Conservation (phyloP, 2,329 filamentous ascomycete species). For the Aspergillus carbonarius region DNA sequence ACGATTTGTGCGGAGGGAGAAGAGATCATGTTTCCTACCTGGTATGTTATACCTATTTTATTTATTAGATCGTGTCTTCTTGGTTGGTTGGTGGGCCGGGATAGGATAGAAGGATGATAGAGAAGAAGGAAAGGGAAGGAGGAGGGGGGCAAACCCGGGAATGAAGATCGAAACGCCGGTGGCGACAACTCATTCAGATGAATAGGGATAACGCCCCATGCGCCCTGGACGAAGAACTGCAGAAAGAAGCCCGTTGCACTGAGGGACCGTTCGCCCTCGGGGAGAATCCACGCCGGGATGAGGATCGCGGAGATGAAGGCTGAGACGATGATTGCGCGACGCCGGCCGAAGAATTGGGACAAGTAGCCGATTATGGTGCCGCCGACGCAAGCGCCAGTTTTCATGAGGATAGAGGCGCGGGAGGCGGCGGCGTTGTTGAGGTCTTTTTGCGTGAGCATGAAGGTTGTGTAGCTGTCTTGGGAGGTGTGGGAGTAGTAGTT, state of each 20-base stretch:
- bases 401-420: slow-evolving; percentile 79
- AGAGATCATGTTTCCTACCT: slow-evolving; percentile 67
- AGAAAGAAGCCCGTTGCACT: slow-evolving; percentile 39
- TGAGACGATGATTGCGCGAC: slow-evolving; percentile 54
- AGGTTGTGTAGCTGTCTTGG: slow-evolving; percentile 79
- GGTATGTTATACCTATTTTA: slow-evolving; percentile 57
- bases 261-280: slow-evolving; percentile 28
- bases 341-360: slow-evolving; percentile 73
- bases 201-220: slow-evolving; percentile 69
- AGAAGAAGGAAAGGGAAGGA: too few species aligned
- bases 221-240: slow-evolving; percentile 70
- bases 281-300: slow-evolving; percentile 71
- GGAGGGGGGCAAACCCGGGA: slow-evolving; percentile 51
- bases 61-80: not conserved
- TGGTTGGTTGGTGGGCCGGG: not conserved
- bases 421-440: slow-evolving; percentile 63
- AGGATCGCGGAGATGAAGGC: slow-evolving; percentile 66
- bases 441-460: slow-evolving; percentile 72
- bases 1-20: slow-evolving; percentile 72
- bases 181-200: slow-evolving; percentile 76
- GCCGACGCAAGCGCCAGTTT: slow-evolving; percentile 70
- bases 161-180: slow-evolving; percentile 66
- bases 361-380: slow-evolving; percentile 58
- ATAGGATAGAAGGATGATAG: not conserved
- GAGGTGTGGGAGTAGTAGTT: slow-evolving; percentile 75